Evolutionary conservation across 2,329 filamentous ascomycete species (phyloP), one percentile per base, ranked within the genome.

Genomic region (Fusarium hostae): DNA sequence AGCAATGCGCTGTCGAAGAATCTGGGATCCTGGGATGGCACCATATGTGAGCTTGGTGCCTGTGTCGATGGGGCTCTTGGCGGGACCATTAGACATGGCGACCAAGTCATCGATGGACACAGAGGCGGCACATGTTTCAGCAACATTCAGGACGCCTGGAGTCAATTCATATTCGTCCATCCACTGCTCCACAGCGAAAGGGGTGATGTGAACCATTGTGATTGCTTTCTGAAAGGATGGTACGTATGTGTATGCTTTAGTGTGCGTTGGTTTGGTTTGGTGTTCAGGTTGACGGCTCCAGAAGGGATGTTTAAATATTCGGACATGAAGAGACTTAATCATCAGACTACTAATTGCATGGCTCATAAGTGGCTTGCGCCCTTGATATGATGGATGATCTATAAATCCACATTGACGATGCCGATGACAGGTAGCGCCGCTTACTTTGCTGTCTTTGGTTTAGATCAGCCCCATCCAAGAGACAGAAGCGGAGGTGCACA

Each of bases 81-180:
- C n/a, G 6, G 20, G 35, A 5, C 37, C 18, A 7, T 6, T 62
- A 5, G 61, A 90, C 28, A 95, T 80, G 0, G 80, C 79, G 9
- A 86, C 82, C 3, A 95, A 84, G 51, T 94, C 88, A 22, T 91
- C 86, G 61, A 95, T 82, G 0, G 93, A 94, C n/a, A 95, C 85
- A 4, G 92, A 93, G 3, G 91, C 89, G 51, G 89, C 91, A 77
- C 93, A 95, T 2, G 93, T 95, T 80, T 95, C 93, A 61, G 92
- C 91, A 50, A 95, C 88, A 79, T 97, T 95, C 78, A 90, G 78
- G 4, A 88, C 85, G 6, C 84, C 85, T 0, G 87, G 86, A 3
- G 85, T 88, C 5, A 75, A 83, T 76, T 90, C 87, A 66, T 89
- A 88, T 50, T 82, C 80, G 79, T 90, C 87, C 88, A 91, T 90